These are phyloP conservation scores for Brassica balearica DNA, from an alignment of 441 rosid species.

Conservation along the genomic window DNA sequence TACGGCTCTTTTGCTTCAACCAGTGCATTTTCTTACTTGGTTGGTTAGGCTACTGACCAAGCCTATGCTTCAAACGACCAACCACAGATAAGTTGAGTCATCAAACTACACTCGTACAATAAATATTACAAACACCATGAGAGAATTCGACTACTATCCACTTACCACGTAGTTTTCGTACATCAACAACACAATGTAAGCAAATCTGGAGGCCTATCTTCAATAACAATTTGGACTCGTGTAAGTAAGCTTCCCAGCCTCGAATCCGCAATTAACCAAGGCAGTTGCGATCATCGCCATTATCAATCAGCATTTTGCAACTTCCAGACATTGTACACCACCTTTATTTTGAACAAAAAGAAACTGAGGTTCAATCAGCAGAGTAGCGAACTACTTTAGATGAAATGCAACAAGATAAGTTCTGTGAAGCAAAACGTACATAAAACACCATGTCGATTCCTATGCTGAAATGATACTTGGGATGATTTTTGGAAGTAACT, in stretches of 20 bases:
- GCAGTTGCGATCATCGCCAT: constrained; percentile 13
- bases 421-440: constrained; percentile 32
- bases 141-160: constrained; percentile 8
- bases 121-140: background rate
- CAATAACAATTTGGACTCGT: background rate
- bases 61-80: constrained; percentile 23
- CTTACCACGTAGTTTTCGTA: constrained; percentile 17
- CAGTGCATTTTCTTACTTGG: constrained; percentile 3
- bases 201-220: constrained; percentile 26
- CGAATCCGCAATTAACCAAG: background rate
- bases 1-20: constrained; percentile 23
- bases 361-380: background rate
- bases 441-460: constrained; percentile 25
- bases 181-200: constrained; percentile 20
- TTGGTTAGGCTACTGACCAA: constrained; percentile 1
- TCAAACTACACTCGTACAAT: background rate
- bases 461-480: constrained; percentile 63
- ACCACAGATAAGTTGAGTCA: constrained; percentile 15
- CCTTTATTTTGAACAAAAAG: constrained; percentile 13
- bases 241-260: constrained; percentile 29
- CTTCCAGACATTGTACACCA: constrained; percentile 11
- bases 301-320: constrained; percentile 21
- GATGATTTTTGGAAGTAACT: constrained; percentile 81
- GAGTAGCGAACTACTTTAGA: constrained; percentile 23
- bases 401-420: background rate